These are phyloP conservation scores for Lecanicillium sp. DNA, from an alignment of 2,329 filamentous ascomycete species.

Conservation along the genomic window DNA sequence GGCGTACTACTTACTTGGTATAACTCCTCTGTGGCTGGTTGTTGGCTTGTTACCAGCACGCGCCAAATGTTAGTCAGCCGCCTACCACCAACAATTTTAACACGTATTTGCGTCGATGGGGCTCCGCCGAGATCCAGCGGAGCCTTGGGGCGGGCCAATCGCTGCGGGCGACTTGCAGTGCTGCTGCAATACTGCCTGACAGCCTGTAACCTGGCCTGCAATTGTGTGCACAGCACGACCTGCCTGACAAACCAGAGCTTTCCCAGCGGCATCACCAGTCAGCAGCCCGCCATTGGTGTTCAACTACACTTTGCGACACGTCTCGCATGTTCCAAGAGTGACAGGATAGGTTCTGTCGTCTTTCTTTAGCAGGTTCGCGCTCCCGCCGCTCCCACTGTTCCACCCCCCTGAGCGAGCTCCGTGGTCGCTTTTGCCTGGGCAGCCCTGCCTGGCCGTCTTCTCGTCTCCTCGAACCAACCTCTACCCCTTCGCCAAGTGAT, in stretches of 20 bases:
- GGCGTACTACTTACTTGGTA: no score
- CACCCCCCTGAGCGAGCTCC: slow-evolving; percentile 5
- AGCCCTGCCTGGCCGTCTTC: no score
- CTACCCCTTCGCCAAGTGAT: neutral
- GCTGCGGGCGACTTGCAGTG: neutral
- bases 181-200: neutral
- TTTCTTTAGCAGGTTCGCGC: slow-evolving; percentile 1
- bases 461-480: neutral
- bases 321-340: slow-evolving; percentile 5
- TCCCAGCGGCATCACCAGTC: slow-evolving; percentile 6
- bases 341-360: neutral
- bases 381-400: neutral
- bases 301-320: slow-evolving; percentile 2
- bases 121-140: slow-evolving; percentile 3
- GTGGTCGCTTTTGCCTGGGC: no score
- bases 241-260: slow-evolving; percentile 1
- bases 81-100: neutral
- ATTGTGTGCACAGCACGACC: neutral
- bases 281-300: slow-evolving; percentile 9
- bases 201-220: slow-evolving; percentile 2
- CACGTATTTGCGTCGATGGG: slow-evolving; percentile 9
- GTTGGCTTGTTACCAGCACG: neutral
- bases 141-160: slow-evolving; percentile 5
- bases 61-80: slow-evolving; percentile 1
- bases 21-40: no score